These are phyloP conservation scores for Alternaria longipes DNA, from an alignment of 2,329 filamentous ascomycete species.

Conservation along the genomic window DNA sequence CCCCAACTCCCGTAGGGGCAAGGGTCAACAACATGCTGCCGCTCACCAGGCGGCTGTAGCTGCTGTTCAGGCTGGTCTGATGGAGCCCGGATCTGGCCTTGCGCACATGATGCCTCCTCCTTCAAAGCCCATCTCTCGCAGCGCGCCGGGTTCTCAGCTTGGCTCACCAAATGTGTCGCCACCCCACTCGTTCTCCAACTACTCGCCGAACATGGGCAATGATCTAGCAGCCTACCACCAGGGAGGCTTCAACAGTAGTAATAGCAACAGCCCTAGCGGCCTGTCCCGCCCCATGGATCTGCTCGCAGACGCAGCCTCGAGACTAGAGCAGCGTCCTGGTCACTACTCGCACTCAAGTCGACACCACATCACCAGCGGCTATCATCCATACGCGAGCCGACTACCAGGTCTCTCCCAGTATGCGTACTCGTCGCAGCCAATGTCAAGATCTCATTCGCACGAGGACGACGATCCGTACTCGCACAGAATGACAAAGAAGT, in stretches of 20 bases:
- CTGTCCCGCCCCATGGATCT: slow-evolving; percentile 70
- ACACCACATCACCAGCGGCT: slow-evolving; percentile 53
- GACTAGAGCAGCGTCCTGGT: slow-evolving; percentile 69
- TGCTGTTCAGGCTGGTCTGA: slow-evolving; percentile 59
- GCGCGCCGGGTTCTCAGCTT: slow-evolving; percentile 84
- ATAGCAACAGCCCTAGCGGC: slow-evolving; percentile 57
- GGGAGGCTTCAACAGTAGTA: slow-evolving; percentile 36
- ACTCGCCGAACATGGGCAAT: slow-evolving; percentile 66
- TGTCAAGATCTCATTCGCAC: slow-evolving; percentile 87
- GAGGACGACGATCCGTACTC: slow-evolving; percentile 83
- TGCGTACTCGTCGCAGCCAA: slow-evolving; percentile 78
- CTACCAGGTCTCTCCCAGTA: slow-evolving; percentile 63
- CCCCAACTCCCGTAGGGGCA: slow-evolving; percentile 92
- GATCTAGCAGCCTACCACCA: slow-evolving; percentile 65
- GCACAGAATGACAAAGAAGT: slow-evolving; percentile 83
- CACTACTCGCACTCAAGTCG: slow-evolving; percentile 52
- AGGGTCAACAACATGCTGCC: slow-evolving; percentile 74
- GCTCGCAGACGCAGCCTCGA: slow-evolving; percentile 73
- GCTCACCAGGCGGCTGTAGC: slow-evolving; percentile 66
- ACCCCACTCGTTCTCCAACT: slow-evolving; percentile 81
- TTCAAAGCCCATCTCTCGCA: slow-evolving; percentile 80
- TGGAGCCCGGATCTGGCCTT: slow-evolving; percentile 60
- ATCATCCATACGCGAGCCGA: slow-evolving; percentile 64
- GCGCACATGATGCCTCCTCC: slow-evolving; percentile 79
- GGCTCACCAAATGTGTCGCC: slow-evolving; percentile 96